Evolutionary conservation across 345 rosid genomes (phyloP).

Genomic region (Rhodamnia rubescens): DNA sequence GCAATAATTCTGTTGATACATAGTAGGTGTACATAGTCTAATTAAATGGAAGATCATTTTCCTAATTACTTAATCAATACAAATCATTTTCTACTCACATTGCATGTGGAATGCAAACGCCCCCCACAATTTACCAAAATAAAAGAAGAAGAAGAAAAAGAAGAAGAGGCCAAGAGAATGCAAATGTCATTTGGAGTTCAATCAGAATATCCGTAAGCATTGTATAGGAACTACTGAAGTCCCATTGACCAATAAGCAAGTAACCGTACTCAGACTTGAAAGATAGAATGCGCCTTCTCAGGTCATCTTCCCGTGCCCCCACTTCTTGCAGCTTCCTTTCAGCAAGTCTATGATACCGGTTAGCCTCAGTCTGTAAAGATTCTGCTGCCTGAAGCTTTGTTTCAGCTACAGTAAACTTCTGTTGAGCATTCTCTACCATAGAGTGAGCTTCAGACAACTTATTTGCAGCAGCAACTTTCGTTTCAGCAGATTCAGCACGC

Average conservation of each 20-base stretch:
- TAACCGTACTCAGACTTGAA: constrained; percentile 71
- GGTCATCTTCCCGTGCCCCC: constrained; percentile 80
- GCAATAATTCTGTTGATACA: not conserved
- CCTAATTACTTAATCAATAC: not conserved
- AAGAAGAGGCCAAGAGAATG: not conserved
- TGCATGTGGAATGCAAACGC: not conserved
- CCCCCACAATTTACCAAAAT: not conserved
- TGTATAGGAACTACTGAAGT: not conserved
- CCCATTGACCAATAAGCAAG: not conserved
- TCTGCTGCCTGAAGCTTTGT: constrained; percentile 56
- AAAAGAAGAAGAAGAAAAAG: not conserved
- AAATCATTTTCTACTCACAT: not conserved
- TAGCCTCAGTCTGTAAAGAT: constrained; percentile 65
- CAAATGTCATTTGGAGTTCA: not conserved
- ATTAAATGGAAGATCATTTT: not conserved
- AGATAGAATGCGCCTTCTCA: constrained; percentile 39
- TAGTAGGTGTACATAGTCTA: not conserved
- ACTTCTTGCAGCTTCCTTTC: constrained; percentile 86
- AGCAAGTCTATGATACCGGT: constrained; percentile 51
- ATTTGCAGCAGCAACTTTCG: constrained; percentile 65
- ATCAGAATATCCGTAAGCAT: not conserved
- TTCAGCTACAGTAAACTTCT: constrained; percentile 55
- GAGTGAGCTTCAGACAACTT: constrained; percentile 53
- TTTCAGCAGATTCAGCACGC: constrained; percentile 90
- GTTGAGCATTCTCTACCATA: constrained; percentile 64